Conservation (phyloP, 2,329 filamentous ascomycete species). For the Akanthomyces lecanii region DNA sequence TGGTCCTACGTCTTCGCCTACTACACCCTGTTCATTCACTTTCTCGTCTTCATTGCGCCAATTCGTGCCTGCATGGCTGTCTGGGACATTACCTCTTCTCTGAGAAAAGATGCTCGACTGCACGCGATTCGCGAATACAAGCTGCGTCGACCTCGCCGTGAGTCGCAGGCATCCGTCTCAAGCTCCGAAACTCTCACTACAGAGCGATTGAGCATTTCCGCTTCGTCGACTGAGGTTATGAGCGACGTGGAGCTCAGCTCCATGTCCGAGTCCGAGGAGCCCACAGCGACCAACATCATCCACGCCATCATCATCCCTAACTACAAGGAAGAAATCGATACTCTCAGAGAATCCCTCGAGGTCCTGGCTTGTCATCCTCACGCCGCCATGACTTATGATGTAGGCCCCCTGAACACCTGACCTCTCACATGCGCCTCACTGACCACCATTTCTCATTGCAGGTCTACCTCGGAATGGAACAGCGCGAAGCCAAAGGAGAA, state of each 20-base stretch:
- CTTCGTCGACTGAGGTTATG: slow-evolving; percentile 47
- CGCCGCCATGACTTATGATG: slow-evolving; percentile 63
- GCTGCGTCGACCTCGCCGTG: slow-evolving; percentile 49
- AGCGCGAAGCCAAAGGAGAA: slow-evolving; percentile 58
- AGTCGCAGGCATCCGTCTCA: slow-evolving; percentile 51
- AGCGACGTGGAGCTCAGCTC: slow-evolving; percentile 46
- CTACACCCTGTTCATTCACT: slow-evolving; percentile 62
- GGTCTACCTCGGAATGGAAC: slow-evolving; percentile 71
- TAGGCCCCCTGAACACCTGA: slow-evolving; percentile 39
- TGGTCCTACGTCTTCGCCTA: slow-evolving; percentile 56
- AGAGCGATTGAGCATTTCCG: slow-evolving; percentile 41
- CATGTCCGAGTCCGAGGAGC: slow-evolving; percentile 41
- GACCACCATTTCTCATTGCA: slow-evolving; percentile 28
- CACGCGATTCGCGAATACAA: slow-evolving; percentile 43
- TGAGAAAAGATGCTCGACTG: slow-evolving; percentile 43
- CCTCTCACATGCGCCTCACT: neutral
- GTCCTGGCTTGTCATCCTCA: slow-evolving; percentile 64
- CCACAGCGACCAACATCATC: slow-evolving; percentile 44
- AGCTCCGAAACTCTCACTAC: slow-evolving; percentile 51
- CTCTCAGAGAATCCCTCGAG: slow-evolving; percentile 62
- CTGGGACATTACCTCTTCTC: slow-evolving; percentile 50
- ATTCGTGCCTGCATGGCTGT: slow-evolving; percentile 59
- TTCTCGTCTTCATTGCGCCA: slow-evolving; percentile 60
- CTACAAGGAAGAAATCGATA: slow-evolving; percentile 69
- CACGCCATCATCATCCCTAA: slow-evolving; percentile 69